Base-by-base conservation (phyloP, 257 asterid genomes). In the Parsonsia alboflavescens region DNA sequence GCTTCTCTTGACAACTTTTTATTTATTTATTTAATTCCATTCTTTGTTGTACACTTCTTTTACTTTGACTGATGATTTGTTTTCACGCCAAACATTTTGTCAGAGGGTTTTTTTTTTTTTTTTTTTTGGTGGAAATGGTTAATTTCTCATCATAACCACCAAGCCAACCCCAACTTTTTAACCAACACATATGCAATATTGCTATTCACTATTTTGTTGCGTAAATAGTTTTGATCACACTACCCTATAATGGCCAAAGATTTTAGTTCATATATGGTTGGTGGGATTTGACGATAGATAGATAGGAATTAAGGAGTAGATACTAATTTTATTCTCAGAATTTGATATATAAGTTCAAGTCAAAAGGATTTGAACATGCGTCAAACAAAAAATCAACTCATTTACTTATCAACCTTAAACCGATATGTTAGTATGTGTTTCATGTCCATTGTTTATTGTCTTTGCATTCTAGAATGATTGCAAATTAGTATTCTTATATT, bases 31-130 rank as follows among this genome's bases (percentile, higher is more conserved):
- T 42, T 42, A 42, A 2, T 7, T 42, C 7, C 5, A 33, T 33
- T 33, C 39, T 33, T 33, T 33, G 39, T 33, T 33, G 39, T 33
- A 33, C 39, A 33, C 13, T 48, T 62, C 64, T 56, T 56, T 56
- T 67, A 6, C 56, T 78, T 52, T 74, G 68, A 65, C 64, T 66
- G 67, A 75, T 65, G 59, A 79, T 48, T 30, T 53, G n/a, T 69
- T 76, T 63, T 76, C 82, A 79, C 71, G 78, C 77, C 67, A 70
- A 79, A 77, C 77, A 67, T 72, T 74, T 77, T 77, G 74, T 81
- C 75, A 39, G 56, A 65, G 10, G 39, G 1, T 33, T 33, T 33
- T 33, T 33, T 33, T 33, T 33, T 33, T 33, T 33, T 33, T 33
- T 33, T 33, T 33, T n/a, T n/a, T n/a, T n/a, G n/a, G n/a, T n/a